phyloP scores from a whole-genome alignment of 1,139 yeast species.

The Debaryomyces fabryi region DNA sequence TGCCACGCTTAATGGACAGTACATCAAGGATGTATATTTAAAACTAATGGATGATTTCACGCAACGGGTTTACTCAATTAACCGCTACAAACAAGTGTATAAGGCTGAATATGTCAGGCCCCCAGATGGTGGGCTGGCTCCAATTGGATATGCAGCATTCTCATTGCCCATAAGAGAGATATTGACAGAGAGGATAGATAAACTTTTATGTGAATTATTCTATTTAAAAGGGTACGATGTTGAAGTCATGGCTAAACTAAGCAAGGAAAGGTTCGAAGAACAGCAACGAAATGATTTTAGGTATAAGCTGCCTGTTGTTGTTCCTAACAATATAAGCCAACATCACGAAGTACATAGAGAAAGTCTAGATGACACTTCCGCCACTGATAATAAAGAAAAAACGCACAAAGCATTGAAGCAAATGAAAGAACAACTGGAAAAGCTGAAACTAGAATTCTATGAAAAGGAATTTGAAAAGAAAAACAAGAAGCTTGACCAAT shows the following conservation, averaged over 20 bases:
- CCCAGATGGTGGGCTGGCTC: conserved; percentile 9
- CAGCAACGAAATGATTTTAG: conserved; percentile 12
- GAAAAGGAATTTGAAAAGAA: conserved; percentile 29
- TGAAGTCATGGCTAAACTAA: conserved; percentile 28
- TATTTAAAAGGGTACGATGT: conserved; percentile 25
- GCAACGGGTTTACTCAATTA: conserved; percentile 4
- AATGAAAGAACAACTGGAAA: conserved; percentile 18
- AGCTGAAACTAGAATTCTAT: conserved; percentile 22
- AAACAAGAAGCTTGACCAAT: conserved; percentile 26
- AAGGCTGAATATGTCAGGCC: conserved; percentile 10
- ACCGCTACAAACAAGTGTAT: conserved; percentile 9
- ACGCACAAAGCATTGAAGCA: conserved; percentile 17
- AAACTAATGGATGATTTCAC: conserved; percentile 21
- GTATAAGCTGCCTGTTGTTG: not conserved
- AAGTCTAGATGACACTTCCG: conserved; percentile 1
- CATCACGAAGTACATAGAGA: not conserved
- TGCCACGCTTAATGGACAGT: conserved; percentile 35
- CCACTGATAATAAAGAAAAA: conserved; percentile 9
- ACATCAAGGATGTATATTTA: conserved; percentile 28
- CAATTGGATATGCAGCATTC: conserved; percentile 14
- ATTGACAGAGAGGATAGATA: conserved; percentile 18
- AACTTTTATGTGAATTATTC: conserved; percentile 29
- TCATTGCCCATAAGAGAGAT: conserved; percentile 18
- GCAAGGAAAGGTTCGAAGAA: conserved; percentile 28
- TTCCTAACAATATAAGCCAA: not conserved